Evolutionary conservation across 208 protist species (phyloP).

Genomic region (Acanthamoeba sp.): DNA sequence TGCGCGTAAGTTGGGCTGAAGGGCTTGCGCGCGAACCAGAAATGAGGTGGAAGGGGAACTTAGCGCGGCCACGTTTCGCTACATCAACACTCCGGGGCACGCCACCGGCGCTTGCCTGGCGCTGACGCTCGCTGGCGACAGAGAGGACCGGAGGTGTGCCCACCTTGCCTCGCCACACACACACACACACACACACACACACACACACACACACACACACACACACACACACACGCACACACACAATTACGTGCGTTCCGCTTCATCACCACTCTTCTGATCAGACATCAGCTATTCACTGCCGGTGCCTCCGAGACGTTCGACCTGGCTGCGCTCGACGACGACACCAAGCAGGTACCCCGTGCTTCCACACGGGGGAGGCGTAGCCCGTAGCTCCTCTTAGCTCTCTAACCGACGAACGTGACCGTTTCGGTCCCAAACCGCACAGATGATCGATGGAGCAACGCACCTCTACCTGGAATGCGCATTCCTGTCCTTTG

Average conservation of each 20-base stretch:
- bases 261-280: too few relatives aligned
- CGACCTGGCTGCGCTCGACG: not conserved
- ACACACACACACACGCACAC: too few relatives aligned
- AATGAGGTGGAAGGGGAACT: not conserved
- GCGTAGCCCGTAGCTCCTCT: too few relatives aligned
- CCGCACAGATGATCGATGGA: not conserved
- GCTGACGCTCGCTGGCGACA: conserved; percentile 1
- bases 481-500: conserved; percentile 12
- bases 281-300: conserved; percentile 7
- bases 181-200: not conserved
- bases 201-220: not conserved
- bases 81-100: not conserved
- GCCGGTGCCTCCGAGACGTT: conserved; percentile 24
- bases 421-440: too few relatives aligned
- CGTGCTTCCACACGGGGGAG: not conserved
- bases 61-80: not conserved
- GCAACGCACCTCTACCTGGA: not conserved
- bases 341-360: not conserved
- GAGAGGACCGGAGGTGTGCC: not conserved
- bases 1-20: too few relatives aligned
- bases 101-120: not conserved
- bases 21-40: too few relatives aligned
- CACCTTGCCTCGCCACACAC: too few relatives aligned
- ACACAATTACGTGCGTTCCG: not conserved
- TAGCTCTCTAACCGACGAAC: too few relatives aligned